Evolutionary conservation across 2,329 filamentous ascomycete genomes (phyloP).

Genomic region (Diaporthe citriasiana): DNA sequence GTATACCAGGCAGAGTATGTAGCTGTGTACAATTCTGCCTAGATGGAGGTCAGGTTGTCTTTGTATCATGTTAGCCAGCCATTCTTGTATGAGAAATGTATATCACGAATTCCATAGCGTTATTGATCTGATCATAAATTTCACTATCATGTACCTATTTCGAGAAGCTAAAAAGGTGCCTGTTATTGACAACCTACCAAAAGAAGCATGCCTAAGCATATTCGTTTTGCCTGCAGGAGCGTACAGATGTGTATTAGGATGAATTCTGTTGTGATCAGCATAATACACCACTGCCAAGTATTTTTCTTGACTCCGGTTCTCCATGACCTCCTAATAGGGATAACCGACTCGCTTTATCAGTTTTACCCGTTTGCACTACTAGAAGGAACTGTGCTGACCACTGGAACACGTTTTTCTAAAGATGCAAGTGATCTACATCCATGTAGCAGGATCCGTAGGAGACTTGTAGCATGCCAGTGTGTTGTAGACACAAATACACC

Average conservation of each 20-base stretch:
- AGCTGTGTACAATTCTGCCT: conserved; percentile 11
- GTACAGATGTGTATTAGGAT: neutral
- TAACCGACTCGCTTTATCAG: no score
- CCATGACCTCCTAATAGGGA: neutral
- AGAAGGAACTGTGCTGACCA: neutral
- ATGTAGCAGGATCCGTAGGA: neutral
- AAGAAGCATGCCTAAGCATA: neutral
- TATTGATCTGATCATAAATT: neutral
- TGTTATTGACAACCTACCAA: neutral
- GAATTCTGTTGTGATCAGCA: neutral
- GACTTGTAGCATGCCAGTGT: neutral
- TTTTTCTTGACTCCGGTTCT: neutral
- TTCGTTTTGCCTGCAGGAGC: neutral
- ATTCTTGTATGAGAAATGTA: neutral
- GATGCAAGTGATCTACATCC: neutral
- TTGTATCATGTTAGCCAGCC: neutral
- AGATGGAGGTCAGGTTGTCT: neutral
- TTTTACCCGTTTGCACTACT: neutral
- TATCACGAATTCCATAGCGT: neutral
- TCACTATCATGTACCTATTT: neutral
- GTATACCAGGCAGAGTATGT: conserved; percentile 23
- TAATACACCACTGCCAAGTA: neutral
- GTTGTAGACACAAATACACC: no score
- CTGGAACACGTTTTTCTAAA: neutral
- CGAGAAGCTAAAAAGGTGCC: neutral